Base-by-base conservation (phyloP, 225 moss, liverwort and hornwort species). In the Sphagnum contortum region DNA sequence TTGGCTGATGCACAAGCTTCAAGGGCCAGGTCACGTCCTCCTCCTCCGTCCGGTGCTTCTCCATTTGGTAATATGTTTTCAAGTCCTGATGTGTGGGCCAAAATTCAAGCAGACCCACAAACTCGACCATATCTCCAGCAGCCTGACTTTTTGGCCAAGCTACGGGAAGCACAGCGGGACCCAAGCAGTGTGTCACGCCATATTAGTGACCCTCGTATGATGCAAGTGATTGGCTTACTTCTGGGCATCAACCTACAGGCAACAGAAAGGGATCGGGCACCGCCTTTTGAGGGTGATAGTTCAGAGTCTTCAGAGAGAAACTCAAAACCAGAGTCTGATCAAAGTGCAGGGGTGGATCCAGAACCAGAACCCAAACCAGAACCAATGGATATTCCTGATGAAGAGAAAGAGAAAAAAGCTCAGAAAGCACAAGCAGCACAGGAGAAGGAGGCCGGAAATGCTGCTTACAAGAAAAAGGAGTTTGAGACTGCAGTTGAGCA, bases 371-470 rank as follows among this genome's bases (percentile, higher is more conserved):
- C 87, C 14, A 73, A 80, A 44, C 69, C 87, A 62, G 84, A 85
- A 72, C 79, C 89, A 0, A 88, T 93, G 96, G 96, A 98, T 48
- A 63, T 84, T 3, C 66, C 82, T 4, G 66, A 64, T 13, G 83
- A 87, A 60, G 91, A 87, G 47, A 82, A 75, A 55, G 96, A 93
- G 55, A 75, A 57, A 60, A 87, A 86, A 55, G 67, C 71, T 2
- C 75, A 67, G 12, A 98, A 91, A 74, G 80, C 79, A 48, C 72
- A 87, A 71, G 90, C 96, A 4, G 4, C 84, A 60, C 90, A 91
- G 70, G 93, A 98, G 75, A 98, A 98, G 66, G 96, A 98, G 57
- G 69, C 85, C 52, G 96, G 96, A 49, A 98, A 98, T 70, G 83
- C 87, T 0, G 83, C 78, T 10, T 98, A 98, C 71, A 98, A 98